These are phyloP conservation scores for Hypomontagnella monticulosa DNA, from an alignment of 495 filamentous ascomycete genomes.

Conservation along the genomic window DNA sequence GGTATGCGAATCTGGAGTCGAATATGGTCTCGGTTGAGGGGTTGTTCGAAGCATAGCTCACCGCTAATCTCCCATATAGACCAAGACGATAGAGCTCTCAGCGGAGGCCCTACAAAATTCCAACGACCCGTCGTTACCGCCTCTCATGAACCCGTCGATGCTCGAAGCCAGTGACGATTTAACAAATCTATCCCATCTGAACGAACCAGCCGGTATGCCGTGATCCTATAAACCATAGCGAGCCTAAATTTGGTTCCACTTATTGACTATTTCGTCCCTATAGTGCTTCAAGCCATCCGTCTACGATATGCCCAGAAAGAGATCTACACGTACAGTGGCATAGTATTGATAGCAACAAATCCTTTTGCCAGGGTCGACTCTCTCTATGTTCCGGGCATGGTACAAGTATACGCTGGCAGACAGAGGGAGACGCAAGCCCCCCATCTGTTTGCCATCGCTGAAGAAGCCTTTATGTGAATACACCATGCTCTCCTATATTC, in stretches of 20 bases:
- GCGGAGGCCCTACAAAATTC: slow-evolving; percentile 75
- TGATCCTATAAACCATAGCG: slow-evolving; percentile 4
- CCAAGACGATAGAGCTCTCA: slow-evolving; percentile 83
- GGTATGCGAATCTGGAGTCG: slow-evolving; percentile 62
- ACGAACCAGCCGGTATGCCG: slow-evolving; percentile 91
- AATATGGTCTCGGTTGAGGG: background rate
- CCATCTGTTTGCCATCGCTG: slow-evolving; percentile 98
- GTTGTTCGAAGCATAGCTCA: slow-evolving; percentile 20
- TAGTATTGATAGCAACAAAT: slow-evolving; percentile 98
- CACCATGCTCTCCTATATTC: background rate
- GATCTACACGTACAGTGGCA: slow-evolving; percentile 99
- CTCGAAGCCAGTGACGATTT: slow-evolving; percentile 98
- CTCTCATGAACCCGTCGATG: slow-evolving; percentile 97
- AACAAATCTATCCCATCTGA: slow-evolving; percentile 96
- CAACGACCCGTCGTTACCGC: slow-evolving; percentile 79
- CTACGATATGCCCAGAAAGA: slow-evolving; percentile 98
- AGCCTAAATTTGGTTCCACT: slow-evolving; percentile 48
- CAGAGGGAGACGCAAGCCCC: slow-evolving; percentile 95
- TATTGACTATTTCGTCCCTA: slow-evolving; percentile 28
- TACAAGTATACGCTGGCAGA: slow-evolving; percentile 98
- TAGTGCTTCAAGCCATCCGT: slow-evolving; percentile 96
- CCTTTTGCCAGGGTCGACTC: slow-evolving; percentile 98
- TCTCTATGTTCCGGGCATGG: slow-evolving; percentile 98
- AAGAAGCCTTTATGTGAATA: slow-evolving; percentile 95
- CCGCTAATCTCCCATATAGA: slow-evolving; percentile 57